Percentiles rank a stretch among this genome's conserved stretches.
phyloP scores from a whole-genome alignment of 1,284 basidiomycete species.

The Neonothopanus nambi region DNA sequence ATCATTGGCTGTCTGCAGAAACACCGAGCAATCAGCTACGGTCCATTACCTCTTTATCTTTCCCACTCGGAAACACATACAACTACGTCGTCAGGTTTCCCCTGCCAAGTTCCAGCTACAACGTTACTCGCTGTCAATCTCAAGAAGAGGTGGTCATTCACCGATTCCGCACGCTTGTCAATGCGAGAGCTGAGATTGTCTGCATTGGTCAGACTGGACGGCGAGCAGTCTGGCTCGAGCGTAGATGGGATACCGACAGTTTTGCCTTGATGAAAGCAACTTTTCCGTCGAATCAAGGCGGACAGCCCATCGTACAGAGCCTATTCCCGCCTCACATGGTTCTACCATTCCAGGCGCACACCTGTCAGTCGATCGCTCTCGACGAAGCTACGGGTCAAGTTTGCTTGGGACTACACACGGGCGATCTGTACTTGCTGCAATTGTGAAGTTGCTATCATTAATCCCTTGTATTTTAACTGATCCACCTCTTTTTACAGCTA shows the following conservation, averaged over 20 bases:
- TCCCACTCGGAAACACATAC: neutral
- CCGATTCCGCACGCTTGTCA: slow-evolving; percentile 27
- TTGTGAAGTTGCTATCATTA: slow-evolving; percentile 31
- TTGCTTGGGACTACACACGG: slow-evolving; percentile 48
- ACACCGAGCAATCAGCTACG: neutral
- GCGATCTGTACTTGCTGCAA: slow-evolving; percentile 51
- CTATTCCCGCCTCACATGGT: slow-evolving; percentile 42
- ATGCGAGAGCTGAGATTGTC: slow-evolving; percentile 38
- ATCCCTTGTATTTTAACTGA: neutral
- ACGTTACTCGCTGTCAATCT: neutral
- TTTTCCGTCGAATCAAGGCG: slow-evolving; percentile 29
- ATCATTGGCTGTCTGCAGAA: neutral
- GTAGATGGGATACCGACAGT: slow-evolving; percentile 47
- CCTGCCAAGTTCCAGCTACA: neutral
- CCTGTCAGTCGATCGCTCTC: slow-evolving; percentile 46
- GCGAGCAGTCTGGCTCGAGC: slow-evolving; percentile 53
- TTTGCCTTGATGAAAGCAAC: slow-evolving; percentile 47
- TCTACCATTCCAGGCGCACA: slow-evolving; percentile 47
- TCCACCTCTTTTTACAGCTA: neutral
- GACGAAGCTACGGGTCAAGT: slow-evolving; percentile 52
- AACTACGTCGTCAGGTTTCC: slow-evolving; percentile 6
- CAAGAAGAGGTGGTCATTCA: neutral
- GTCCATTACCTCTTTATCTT: slow-evolving; percentile 1
- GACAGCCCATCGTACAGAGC: slow-evolving; percentile 26
- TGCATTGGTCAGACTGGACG: slow-evolving; percentile 47